phyloP scores from a whole-genome alignment of 306 rosid genomes.

The Ammopiptanthus mongolicus region DNA sequence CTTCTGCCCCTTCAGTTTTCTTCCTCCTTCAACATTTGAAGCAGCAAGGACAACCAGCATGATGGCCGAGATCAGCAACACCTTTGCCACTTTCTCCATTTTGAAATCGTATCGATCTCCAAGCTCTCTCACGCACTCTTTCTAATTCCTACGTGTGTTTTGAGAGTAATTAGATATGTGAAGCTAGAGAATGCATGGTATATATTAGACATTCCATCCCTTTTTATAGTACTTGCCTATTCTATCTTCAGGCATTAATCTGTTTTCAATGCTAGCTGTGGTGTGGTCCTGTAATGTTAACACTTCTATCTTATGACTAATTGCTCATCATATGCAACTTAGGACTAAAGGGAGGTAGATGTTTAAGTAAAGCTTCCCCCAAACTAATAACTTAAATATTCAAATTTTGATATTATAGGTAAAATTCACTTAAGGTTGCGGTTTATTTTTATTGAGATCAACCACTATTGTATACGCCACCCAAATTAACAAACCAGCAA shows the following conservation, averaged over 20 bases:
- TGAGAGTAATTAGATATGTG: no score
- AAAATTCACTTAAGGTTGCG: no score
- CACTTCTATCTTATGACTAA: not conserved
- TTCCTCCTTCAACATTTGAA: slow-evolving; percentile 29
- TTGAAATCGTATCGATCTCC: not conserved
- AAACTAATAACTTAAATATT: no score
- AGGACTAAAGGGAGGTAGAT: no score
- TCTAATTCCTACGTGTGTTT: not conserved
- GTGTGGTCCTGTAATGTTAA: not conserved
- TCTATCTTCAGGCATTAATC: not conserved
- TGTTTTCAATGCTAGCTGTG: slow-evolving; percentile 2
- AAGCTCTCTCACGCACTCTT: not conserved
- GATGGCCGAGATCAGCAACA: slow-evolving; percentile 3
- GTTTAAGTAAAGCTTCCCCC: no score
- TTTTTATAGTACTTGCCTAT: slow-evolving; percentile 13
- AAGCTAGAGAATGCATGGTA: no score
- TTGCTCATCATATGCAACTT: no score
- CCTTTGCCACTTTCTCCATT: slow-evolving; percentile 22
- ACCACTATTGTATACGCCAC: not conserved
- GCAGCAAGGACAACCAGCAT: slow-evolving; percentile 13
- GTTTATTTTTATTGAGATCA: no score
- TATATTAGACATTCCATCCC: slow-evolving; percentile 12
- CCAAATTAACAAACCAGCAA: not conserved
- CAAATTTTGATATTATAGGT: no score
- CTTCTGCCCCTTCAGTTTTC: not conserved